Percentiles rank a stretch among this genome's conserved stretches.
phyloP scores from a whole-genome alignment of 148 eudicot species.

The Oxyria digyna region DNA sequence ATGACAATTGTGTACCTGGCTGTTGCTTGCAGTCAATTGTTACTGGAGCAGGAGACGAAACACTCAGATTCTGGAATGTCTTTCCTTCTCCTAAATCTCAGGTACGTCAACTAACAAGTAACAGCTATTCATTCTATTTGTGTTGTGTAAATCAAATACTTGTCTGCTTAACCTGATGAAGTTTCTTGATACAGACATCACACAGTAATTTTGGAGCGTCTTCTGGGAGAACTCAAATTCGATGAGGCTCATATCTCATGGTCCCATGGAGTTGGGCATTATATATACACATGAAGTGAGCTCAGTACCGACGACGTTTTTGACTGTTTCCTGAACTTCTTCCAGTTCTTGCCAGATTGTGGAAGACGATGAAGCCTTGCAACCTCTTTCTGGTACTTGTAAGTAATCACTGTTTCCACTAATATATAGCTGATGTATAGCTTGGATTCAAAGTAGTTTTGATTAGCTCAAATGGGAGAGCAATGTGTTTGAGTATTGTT shows the following conservation, averaged over 20 bases:
- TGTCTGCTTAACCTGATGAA: neutral
- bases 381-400: neutral
- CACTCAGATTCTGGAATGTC: slow-evolving; percentile 89
- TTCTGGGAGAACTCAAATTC: slow-evolving; percentile 70
- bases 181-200: slow-evolving; percentile 43
- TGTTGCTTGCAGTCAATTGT: slow-evolving; percentile 63
- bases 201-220: slow-evolving; percentile 62
- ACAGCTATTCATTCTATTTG: neutral
- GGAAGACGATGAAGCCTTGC: neutral
- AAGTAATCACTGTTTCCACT: neutral
- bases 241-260: slow-evolving; percentile 22
- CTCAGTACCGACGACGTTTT: neutral
- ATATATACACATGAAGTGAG: neutral
- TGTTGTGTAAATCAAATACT: neutral
- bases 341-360: neutral
- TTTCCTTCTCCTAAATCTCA: slow-evolving; percentile 86
- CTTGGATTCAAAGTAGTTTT: neutral
- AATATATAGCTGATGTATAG: neutral
- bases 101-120: slow-evolving; percentile 22
- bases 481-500: neutral
- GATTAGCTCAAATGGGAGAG: too few relatives aligned
- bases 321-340: neutral
- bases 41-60: slow-evolving; percentile 96
- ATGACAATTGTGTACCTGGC: slow-evolving; percentile 4
- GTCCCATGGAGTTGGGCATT: neutral